Base-by-base conservation (phyloP, 352 stramenopile species). In the Phytophthora citrophthora region DNA sequence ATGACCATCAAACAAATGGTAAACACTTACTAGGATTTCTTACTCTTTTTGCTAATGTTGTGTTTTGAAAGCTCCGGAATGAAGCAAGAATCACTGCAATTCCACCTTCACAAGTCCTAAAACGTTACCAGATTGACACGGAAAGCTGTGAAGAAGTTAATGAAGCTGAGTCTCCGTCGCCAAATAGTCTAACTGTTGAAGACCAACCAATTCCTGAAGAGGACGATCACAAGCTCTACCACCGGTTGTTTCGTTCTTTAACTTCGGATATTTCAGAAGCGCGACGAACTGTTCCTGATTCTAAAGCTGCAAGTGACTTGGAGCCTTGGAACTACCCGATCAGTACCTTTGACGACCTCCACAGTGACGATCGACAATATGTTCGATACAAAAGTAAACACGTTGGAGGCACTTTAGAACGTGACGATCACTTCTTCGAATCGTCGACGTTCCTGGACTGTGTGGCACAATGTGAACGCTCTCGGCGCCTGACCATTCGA, bases 1-100 rank as follows among this genome's bases (percentile, higher is more conserved):
- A 86, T 90, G 80, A 91, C 83, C 1, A 65, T 83, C 32, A 84
- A 76, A 58, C 71, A 91, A 69, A 72, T 89, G 55, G 76, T 82
- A 67, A 32, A 44, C 15, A 39, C 15, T 61, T 49, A n/a, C 4
- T 41, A 32, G 29, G 29, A 32, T 11, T 11, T 11, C 10, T 32
- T 11, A 29, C 29, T 10, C 9, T 11, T 13, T 34, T 34, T 34
- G 12, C 29, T 34, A 10, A 34, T 34, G 9, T 11, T 34, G 4
- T 11, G 5, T 34, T 13, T 34, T 34, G 9, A 34, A 34, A 81
- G 74, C 67, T 83, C 8, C 69, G 74, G 31, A 82, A 70, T 20
- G 70, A 85, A 31, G 65, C 72, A 5, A 61, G 78, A 20, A 79
- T 71, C 13, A 75, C 67, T 45, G 61, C 74, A 5, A 82, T 89